Base-by-base conservation (phyloP, 169 alveolate genomes). In the Cryptosporidium sp. region DNA sequence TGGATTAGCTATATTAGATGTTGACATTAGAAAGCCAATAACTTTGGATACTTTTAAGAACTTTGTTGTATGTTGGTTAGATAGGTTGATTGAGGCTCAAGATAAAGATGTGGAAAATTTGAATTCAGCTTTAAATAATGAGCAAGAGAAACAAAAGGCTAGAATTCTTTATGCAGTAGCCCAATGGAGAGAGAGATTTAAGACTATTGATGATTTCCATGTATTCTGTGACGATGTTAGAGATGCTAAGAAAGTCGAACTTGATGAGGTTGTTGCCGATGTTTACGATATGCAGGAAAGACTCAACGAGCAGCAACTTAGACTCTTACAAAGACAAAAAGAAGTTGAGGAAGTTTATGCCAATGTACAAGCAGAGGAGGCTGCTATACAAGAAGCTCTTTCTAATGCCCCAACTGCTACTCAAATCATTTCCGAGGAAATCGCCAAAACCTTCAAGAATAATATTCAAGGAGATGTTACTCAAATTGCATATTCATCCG, bases 401-500 rank as follows among this genome's bases (percentile, higher is more conserved):
- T 16, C 89, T 1, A 80, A 80, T 23, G 75, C 89, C 42, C 89
- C 89, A 14, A 21, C 44, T 21, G 80, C 72, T 6, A 18, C 89
- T 14, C 89, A 80, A 65, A 60, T 80, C 21, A 80, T 80, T 60
- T 80, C 89, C 37, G 89, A 80, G n/a, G 89, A 80, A 80, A 80
- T 80, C 44, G 89, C 89, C 56, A 80, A 37, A 33, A 80, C 89
- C 7, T 80, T 80, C 37, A 80, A 80, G 37, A 60, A 80, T 26
- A 80, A 80, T 44, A 65, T 80, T 44, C 89, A 80, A n/a, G 89
- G 89, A 60, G 89, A 80, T 62, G 89, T 80, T 62, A 80, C 89
- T 16, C 89, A 80, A 33, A 62, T 80, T 58, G 75, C 89, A 42
- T 80, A 80, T 48, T 80, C 89, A 6, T 80, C 89, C 29, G 89